Conservation (phyloP, 1,139 yeast genomes). For the Yamadazyma oceani region DNA sequence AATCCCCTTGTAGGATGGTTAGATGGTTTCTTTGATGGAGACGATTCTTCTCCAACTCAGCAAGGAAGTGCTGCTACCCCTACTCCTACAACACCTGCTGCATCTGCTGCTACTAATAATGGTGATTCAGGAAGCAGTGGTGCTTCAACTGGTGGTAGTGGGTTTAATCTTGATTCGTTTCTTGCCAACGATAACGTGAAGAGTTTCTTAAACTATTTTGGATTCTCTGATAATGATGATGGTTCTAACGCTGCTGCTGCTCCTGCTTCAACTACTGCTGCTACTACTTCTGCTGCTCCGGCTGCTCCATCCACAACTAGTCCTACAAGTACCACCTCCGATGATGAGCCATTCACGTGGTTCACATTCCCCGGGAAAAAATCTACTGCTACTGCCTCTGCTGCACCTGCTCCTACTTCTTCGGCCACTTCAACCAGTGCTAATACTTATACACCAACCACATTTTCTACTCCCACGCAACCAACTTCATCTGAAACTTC, state of each 20-base stretch:
- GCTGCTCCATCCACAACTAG: slow-evolving; percentile 5
- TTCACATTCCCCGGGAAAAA: slow-evolving; percentile 12
- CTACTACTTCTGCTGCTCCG: slow-evolving; percentile 8
- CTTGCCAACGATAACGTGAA: slow-evolving; percentile 7
- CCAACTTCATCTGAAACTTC: slow-evolving; percentile 2
- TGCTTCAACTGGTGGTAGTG: slow-evolving; percentile 5
- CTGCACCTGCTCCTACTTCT: slow-evolving; percentile 8
- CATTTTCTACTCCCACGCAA: slow-evolving; percentile 6
- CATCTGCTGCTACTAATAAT: slow-evolving; percentile 7
- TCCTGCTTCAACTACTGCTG: slow-evolving; percentile 5
- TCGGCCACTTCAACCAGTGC: slow-evolving; percentile 10
- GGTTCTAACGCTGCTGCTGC: slow-evolving; percentile 4
- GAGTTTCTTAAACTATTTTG: slow-evolving; percentile 12
- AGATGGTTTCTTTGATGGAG: slow-evolving; percentile 5
- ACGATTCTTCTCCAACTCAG: slow-evolving; percentile 8
- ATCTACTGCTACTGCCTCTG: slow-evolving; percentile 12
- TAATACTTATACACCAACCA: slow-evolving; percentile 3
- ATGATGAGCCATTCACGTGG: slow-evolving; percentile 8
- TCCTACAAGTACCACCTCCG: not conserved
- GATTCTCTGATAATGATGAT: slow-evolving; percentile 7
- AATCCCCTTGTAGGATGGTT: slow-evolving; percentile 7
- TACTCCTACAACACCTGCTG: slow-evolving; percentile 9
- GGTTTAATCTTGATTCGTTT: slow-evolving; percentile 14
- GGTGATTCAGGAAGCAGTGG: slow-evolving; percentile 2
- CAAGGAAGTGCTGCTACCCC: slow-evolving; percentile 11